phyloP scores from a whole-genome alignment of 2,329 filamentous ascomycete genomes.

The Fonsecaea monophora region DNA sequence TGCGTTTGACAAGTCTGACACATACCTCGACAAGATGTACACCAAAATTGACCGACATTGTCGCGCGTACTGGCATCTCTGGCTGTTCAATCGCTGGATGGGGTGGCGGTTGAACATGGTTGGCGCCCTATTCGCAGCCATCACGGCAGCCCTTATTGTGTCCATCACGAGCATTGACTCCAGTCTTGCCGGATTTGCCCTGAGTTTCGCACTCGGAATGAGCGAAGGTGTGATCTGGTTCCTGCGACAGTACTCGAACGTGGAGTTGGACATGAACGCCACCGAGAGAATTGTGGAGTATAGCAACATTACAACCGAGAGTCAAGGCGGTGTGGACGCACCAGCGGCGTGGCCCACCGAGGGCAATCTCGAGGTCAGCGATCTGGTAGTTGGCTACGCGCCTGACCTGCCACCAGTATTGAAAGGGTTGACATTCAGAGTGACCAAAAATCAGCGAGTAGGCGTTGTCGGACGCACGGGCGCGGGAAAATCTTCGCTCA shows the following conservation, averaged over 20 bases:
- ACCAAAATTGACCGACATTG: conserved; percentile 71
- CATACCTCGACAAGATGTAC: conserved; percentile 75
- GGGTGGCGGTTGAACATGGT: conserved; percentile 73
- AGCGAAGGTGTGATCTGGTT: conserved; percentile 68
- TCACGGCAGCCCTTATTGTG: conserved; percentile 70
- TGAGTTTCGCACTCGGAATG: conserved; percentile 76
- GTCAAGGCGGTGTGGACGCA: conserved; percentile 65
- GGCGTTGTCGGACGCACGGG: conserved; percentile 81
- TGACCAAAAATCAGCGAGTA: conserved; percentile 71
- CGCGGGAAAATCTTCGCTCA: conserved; percentile 78
- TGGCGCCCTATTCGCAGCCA: conserved; percentile 71
- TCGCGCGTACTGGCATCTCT: conserved; percentile 70
- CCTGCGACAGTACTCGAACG: conserved; percentile 70
- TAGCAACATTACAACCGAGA: conserved; percentile 70
- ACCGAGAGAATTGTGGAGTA: conserved; percentile 80
- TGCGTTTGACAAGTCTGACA: conserved; percentile 71
- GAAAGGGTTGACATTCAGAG: conserved; percentile 70
- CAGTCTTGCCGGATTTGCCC: conserved; percentile 74
- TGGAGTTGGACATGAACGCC: conserved; percentile 81
- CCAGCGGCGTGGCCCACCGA: conserved; percentile 78
- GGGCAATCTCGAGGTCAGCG: conserved; percentile 73
- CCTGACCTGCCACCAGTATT: conserved; percentile 73
- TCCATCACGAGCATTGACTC: conserved; percentile 68
- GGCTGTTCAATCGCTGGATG: conserved; percentile 79
- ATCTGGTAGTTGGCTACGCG: conserved; percentile 75